Percentiles rank a stretch among this genome's conserved stretches.
These are phyloP conservation scores for Knufia fluminis DNA, from an alignment of 2,329 filamentous ascomycete genomes.

Conservation along the genomic window DNA sequence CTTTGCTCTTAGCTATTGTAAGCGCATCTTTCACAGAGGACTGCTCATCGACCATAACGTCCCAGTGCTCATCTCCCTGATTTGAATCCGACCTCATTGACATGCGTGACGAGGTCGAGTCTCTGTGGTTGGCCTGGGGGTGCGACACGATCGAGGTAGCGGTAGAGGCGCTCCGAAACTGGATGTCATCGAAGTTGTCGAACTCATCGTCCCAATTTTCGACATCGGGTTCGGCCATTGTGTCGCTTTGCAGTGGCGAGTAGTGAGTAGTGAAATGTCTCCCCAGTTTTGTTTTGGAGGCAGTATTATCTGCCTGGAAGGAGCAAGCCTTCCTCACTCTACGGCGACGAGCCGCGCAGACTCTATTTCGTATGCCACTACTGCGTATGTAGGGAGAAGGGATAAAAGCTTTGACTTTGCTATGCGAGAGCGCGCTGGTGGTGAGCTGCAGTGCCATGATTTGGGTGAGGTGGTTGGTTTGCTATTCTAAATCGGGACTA, in stretches of 20 bases:
- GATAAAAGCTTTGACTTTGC: constrained; percentile 4
- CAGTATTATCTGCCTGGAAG: neutral
- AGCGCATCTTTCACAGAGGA: constrained; percentile 77
- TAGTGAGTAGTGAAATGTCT: neutral
- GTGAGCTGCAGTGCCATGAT: neutral
- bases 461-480: constrained; percentile 5
- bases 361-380: neutral
- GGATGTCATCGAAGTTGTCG: constrained; percentile 38
- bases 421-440: neutral
- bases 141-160: constrained; percentile 37
- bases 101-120: constrained; percentile 71
- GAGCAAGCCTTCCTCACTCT: neutral
- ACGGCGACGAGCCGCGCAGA: neutral
- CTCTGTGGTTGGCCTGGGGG: constrained; percentile 44
- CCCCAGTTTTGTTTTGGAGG: neutral
- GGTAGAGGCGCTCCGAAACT: constrained; percentile 37
- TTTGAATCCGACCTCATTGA: constrained; percentile 75
- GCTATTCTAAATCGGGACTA: neutral
- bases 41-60: constrained; percentile 80
- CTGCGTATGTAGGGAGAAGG: neutral
- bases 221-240: constrained; percentile 23
- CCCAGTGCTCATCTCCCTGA: constrained; percentile 71
- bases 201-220: constrained; percentile 42
- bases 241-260: neutral
- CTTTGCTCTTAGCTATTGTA: constrained; percentile 73